Conservation (phyloP, 495 filamentous ascomycete species). For the Chaetomidium leptoderma region DNA sequence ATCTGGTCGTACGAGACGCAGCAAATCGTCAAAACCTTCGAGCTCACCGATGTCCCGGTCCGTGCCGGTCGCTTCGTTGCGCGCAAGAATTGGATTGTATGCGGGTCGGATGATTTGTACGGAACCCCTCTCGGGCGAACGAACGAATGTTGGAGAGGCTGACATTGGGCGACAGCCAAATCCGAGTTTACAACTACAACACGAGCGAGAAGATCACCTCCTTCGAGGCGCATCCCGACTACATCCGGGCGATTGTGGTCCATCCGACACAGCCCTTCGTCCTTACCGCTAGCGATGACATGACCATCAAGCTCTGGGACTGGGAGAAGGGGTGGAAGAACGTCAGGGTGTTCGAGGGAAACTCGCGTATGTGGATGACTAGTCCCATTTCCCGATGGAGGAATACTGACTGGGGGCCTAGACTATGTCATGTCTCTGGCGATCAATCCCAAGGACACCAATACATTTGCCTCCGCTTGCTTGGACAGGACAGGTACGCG, state of each 20-base stretch:
- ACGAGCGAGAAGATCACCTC: slow-evolving; percentile 98
- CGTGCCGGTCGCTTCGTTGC: slow-evolving; percentile 95
- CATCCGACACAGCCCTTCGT: slow-evolving; percentile 96
- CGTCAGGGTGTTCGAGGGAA: slow-evolving; percentile 96
- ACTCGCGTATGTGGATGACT: slow-evolving; percentile 54
- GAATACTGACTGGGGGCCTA: slow-evolving; percentile 17
- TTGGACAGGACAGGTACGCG: slow-evolving; percentile 89
- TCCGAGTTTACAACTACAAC: slow-evolving; percentile 83
- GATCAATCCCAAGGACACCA: slow-evolving; percentile 99
- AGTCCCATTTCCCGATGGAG: too few species aligned
- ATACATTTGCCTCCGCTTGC: slow-evolving; percentile 94
- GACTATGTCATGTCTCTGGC: slow-evolving; percentile 86
- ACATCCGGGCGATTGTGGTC: slow-evolving; percentile 96
- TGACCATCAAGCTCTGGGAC: slow-evolving; percentile 99
- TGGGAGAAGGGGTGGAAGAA: slow-evolving; percentile 99
- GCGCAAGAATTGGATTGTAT: slow-evolving; percentile 98
- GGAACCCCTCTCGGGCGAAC: slow-evolving; percentile 22
- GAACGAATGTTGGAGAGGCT: not conserved
- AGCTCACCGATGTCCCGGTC: slow-evolving; percentile 97
- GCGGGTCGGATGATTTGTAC: slow-evolving; percentile 97
- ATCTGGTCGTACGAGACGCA: slow-evolving; percentile 99
- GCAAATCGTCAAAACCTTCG: slow-evolving; percentile 97
- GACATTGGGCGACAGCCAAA: slow-evolving; percentile 27
- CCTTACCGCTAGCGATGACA: slow-evolving; percentile 95
- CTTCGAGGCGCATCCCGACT: slow-evolving; percentile 98